A percentile compares a stretch with the other conserved stretches of the same genome.
Conservation (phyloP, 306 rosid genomes). For the Dalbergia cultrata region DNA sequence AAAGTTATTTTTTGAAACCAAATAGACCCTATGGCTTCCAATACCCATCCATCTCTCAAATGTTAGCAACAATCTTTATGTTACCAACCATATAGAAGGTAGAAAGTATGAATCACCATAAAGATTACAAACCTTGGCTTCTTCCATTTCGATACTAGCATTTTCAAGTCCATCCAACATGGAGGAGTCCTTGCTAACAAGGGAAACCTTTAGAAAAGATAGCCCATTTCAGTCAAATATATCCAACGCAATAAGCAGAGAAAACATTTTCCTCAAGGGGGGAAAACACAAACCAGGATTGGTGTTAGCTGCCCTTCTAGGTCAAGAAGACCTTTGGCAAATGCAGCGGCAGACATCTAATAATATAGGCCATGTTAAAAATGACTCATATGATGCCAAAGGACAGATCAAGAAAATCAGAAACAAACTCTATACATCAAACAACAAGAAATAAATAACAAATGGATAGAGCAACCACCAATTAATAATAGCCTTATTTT, state of each 20-base stretch:
- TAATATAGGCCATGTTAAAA: slow-evolving; percentile 46
- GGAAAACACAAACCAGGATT: slow-evolving; percentile 76
- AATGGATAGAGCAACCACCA: slow-evolving; percentile 9
- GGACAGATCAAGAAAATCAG: slow-evolving; percentile 33
- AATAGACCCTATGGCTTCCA: background rate
- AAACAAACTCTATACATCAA: slow-evolving; percentile 31
- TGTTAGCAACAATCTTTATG: slow-evolving; percentile 29
- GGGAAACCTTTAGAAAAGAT: slow-evolving; percentile 77
- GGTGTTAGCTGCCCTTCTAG: slow-evolving; percentile 97
- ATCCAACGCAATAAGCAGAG: slow-evolving; percentile 39
- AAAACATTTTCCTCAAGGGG: slow-evolving; percentile 41
- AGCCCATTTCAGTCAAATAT: slow-evolving; percentile 50
- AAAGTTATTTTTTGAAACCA: no score
- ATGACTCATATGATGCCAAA: slow-evolving; percentile 46
- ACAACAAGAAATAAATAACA: slow-evolving; percentile 30
- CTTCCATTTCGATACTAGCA: slow-evolving; percentile 93
- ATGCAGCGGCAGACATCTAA: slow-evolving; percentile 99
- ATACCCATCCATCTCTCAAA: slow-evolving; percentile 34
- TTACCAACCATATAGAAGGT: slow-evolving; percentile 25
- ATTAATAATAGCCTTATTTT: slow-evolving; percentile 24
- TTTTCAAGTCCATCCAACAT: slow-evolving; percentile 99
- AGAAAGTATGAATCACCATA: slow-evolving; percentile 38
- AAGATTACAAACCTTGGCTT: slow-evolving; percentile 75
- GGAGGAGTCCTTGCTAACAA: slow-evolving; percentile 98
- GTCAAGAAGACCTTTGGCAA: slow-evolving; percentile 99